A percentile compares a stretch with the other conserved stretches of the same genome.
These are phyloP conservation scores for Leishmania braziliensis DNA, from an alignment of 208 protist genomes.

Conservation along the genomic window DNA sequence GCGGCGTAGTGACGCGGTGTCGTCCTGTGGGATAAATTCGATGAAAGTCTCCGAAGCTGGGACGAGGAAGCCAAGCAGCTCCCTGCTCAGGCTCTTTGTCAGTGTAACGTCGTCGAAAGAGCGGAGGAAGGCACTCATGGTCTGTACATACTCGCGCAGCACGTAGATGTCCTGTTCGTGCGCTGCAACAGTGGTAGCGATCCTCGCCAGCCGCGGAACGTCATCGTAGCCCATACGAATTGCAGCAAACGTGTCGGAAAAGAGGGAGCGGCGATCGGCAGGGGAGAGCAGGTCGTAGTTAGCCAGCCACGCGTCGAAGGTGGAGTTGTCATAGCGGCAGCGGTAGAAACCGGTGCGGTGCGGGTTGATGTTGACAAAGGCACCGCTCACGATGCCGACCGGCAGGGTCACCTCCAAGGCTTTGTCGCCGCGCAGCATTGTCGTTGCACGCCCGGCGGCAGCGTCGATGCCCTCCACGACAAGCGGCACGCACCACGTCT, in stretches of 20 bases:
- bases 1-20: conserved; percentile 30
- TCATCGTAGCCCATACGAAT: conserved; percentile 83
- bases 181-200: conserved; percentile 41
- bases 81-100: conserved; percentile 20
- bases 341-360: conserved; percentile 82
- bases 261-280: conserved; percentile 60
- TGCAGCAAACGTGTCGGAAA: conserved; percentile 73
- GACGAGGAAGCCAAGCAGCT: conserved; percentile 41
- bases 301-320: conserved; percentile 53
- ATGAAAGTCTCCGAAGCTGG: conserved; percentile 29
- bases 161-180: conserved; percentile 60
- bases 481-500: conserved; percentile 74
- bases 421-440: conserved; percentile 53
- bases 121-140: conserved; percentile 39
- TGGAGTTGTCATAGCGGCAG: conserved; percentile 76
- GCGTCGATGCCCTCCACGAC: conserved; percentile 50
- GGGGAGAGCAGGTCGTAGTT: conserved; percentile 48
- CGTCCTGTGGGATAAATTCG: conserved; percentile 11
- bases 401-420: conserved; percentile 53
- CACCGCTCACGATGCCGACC: conserved; percentile 23
- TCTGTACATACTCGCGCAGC: conserved; percentile 51
- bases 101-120: conserved; percentile 46
- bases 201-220: conserved; percentile 41
- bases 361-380: conserved; percentile 74
- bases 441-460: conserved; percentile 36